Evolutionary conservation across 495 filamentous ascomycete species (phyloP).

Genomic region (Penicillium lividum): DNA sequence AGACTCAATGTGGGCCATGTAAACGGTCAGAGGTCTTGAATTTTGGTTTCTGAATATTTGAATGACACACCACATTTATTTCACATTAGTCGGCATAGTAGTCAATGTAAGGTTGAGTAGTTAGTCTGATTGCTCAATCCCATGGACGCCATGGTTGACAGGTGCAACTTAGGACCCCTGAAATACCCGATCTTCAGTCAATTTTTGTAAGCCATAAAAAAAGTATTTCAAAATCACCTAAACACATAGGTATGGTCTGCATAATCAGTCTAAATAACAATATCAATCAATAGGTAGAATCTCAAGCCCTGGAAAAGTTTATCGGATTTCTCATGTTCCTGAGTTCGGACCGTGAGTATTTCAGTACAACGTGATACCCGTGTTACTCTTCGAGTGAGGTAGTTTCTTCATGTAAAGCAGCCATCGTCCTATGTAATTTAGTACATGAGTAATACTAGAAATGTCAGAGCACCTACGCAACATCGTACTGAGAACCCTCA

Average conservation of each 20-base stretch:
- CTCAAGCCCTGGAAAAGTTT: not conserved
- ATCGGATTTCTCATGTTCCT: not conserved
- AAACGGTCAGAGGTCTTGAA: not conserved
- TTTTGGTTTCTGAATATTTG: not conserved
- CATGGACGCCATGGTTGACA: no score
- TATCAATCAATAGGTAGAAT: no score
- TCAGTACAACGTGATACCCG: not conserved
- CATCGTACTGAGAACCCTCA: conserved; percentile 15
- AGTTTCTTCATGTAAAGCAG: not conserved
- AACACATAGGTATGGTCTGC: no score
- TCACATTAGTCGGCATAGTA: not conserved
- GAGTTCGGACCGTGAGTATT: not conserved
- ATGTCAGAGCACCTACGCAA: not conserved
- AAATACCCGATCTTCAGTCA: no score
- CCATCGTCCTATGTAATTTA: not conserved
- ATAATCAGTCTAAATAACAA: no score
- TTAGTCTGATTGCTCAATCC: no score
- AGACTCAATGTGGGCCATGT: not conserved
- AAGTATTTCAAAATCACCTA: no score
- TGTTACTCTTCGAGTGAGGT: not conserved
- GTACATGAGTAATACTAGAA: not conserved
- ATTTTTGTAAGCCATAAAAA: no score
- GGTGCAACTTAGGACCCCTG: no score
- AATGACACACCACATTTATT: not conserved
- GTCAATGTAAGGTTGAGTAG: no score